Evolutionary conservation across 805 yeast species (phyloP), one percentile per base, ranked within the genome.

Genomic region (Yarrowia sp.): DNA sequence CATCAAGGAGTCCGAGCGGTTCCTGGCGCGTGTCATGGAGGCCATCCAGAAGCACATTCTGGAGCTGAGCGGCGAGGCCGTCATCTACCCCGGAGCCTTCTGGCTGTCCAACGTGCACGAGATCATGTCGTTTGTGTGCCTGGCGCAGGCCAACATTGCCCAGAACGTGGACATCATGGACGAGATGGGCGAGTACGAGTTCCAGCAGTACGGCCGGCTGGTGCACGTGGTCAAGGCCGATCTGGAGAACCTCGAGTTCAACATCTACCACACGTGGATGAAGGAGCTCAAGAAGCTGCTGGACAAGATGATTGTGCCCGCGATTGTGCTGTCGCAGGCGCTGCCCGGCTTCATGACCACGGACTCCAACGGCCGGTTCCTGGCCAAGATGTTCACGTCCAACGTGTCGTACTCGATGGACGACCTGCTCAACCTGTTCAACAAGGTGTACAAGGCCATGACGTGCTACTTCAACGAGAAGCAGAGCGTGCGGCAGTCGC

Each of bases 101-200:
- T 94, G 99, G 99, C 80, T 94, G 66, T 89, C 97, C 3, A 94
- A 94, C 75, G 92, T 96, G 2, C 97, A 94, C 72, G 98, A 94
- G 72, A 81, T 94, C 69, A 89, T 88, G 74, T 91, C 98, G 3
- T 94, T 94, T 78, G 96, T 93, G 63, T 84, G 92, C 14, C 88
- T 90, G 74, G 98, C 98, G 2, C 96, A 93, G 74, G 84, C 85
- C 64, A 90, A 96, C n/a, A 90, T 94, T 64, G 77, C 89, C 56
- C 92, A 89, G 47, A 90, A 90, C 70, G 96, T 88, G 71, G 81
- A 86, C 5, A 81, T 90, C 65, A 81, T 88, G 46, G 84, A 83
- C 64, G 96, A 88, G 65, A 87, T 94, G 91, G 89, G 90, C 64
- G 92, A 87, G 68, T 86, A 83, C 66, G 99, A 93, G 77, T 90